Evolutionary conservation across 192 early-diverging fungal species (phyloP).

Genomic region (Coemansia pectinata): DNA sequence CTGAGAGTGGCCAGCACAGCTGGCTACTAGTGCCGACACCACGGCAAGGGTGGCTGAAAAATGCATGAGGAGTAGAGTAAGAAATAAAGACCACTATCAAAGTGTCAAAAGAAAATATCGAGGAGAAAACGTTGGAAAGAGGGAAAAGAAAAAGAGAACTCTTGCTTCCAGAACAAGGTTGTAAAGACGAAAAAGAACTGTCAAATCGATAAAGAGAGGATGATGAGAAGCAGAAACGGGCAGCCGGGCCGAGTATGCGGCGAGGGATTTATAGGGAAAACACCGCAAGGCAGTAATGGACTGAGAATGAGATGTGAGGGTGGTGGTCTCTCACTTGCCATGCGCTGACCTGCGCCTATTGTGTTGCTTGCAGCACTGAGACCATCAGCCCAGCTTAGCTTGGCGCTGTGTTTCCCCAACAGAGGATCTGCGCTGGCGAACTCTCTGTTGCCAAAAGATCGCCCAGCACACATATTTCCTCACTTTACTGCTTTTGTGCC

Average conservation of each 20-base stretch:
- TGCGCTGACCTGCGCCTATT: neutral
- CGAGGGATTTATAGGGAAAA: conserved; percentile 1
- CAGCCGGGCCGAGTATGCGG: neutral
- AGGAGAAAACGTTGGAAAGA: conserved; percentile 2
- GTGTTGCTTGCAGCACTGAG: neutral
- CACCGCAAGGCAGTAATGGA: neutral
- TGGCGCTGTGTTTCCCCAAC: conserved; percentile 3
- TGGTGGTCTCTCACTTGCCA: conserved; percentile 1
- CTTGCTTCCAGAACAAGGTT: conserved; percentile 28
- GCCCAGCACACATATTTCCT: neutral
- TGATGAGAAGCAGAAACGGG: neutral
- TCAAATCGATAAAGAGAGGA: conserved; percentile 7
- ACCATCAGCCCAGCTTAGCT: neutral
- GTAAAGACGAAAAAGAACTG: conserved; percentile 9
- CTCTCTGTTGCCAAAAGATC: conserved; percentile 4
- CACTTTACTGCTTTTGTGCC: neutral
- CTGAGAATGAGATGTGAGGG: neutral
- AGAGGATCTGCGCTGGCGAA: conserved; percentile 5
- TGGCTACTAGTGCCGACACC: conserved; percentile 37
- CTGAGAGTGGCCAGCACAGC: conserved; percentile 47
- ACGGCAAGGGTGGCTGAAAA: conserved; percentile 27
- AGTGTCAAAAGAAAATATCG: conserved; percentile 2
- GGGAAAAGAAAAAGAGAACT: neutral
- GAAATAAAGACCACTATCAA: neutral
- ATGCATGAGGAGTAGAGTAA: conserved; percentile 22